These are phyloP conservation scores for Candida labiduridarum DNA, from an alignment of 1,139 yeast genomes.

Conservation along the genomic window DNA sequence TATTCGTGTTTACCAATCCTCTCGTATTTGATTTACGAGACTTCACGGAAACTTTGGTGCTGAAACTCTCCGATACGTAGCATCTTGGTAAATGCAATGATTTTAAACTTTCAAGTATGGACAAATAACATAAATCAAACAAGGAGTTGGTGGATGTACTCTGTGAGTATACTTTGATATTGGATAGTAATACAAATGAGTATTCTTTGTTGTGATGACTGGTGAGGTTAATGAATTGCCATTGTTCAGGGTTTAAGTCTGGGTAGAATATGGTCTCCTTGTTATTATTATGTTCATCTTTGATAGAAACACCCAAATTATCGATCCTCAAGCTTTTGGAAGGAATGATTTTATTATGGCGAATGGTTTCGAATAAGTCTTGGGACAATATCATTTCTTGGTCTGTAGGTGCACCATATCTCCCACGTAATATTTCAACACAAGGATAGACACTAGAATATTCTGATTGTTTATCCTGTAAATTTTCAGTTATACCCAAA, in stretches of 20 bases:
- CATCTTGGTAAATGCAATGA: constrained; percentile 67
- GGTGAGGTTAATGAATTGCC: constrained; percentile 16
- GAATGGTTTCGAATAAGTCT: constrained; percentile 58
- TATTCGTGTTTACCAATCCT: constrained; percentile 49
- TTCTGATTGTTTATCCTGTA: constrained; percentile 25
- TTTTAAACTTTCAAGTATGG: constrained; percentile 64
- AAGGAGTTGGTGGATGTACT: constrained; percentile 61
- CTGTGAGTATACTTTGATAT: constrained; percentile 70
- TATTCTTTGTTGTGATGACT: constrained; percentile 39
- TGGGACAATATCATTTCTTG: constrained; percentile 88
- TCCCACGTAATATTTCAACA: constrained; percentile 78
- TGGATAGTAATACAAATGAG: constrained; percentile 70
- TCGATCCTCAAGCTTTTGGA: constrained; percentile 46
- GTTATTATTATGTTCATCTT: constrained; percentile 30
- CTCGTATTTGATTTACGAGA: constrained; percentile 39
- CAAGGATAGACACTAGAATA: constrained; percentile 68
- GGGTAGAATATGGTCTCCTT: constrained; percentile 41
- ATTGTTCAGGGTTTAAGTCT: constrained; percentile 28
- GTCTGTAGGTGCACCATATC: constrained; percentile 80
- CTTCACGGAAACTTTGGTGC: constrained; percentile 51
- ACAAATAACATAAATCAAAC: constrained; percentile 75
- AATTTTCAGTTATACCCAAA: constrained; percentile 62
- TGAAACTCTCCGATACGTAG: constrained; percentile 51
- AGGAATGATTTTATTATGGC: constrained; percentile 57
- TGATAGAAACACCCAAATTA: constrained; percentile 52